These are phyloP conservation scores for Holtermannia corniformis DNA, from an alignment of 768 basidiomycete species.

Conservation along the genomic window DNA sequence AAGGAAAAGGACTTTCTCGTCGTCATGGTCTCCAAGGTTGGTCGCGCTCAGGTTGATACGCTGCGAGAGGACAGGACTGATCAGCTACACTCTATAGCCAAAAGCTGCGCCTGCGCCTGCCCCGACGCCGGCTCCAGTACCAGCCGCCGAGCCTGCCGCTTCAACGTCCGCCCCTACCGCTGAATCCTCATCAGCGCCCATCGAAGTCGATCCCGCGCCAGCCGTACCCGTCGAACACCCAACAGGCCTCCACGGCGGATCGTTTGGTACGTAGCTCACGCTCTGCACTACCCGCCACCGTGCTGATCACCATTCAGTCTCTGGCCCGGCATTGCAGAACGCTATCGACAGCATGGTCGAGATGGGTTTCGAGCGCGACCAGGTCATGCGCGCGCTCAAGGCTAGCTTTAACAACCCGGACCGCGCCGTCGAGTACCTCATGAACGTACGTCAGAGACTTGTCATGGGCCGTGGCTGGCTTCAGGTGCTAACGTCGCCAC, in stretches of 20 bases:
- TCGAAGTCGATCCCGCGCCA: conserved; percentile 42
- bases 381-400: conserved; percentile 72
- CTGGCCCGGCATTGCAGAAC: conserved; percentile 63
- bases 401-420: conserved; percentile 98
- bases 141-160: conserved; percentile 38
- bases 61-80: conserved; percentile 12
- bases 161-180: conserved; percentile 35
- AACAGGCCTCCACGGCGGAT: conserved; percentile 19
- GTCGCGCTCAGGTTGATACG: conserved; percentile 18
- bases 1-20: conserved; percentile 99
- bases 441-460: conserved; percentile 74
- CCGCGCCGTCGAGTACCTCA: conserved; percentile 93
- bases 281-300: not conserved
- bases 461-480: not conserved
- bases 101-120: conserved; percentile 40
- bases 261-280: conserved; percentile 22
- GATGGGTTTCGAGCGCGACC: conserved; percentile 86
- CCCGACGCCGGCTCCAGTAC: conserved; percentile 34
- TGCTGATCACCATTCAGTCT: conserved; percentile 42
- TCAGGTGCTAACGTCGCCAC: not conserved
- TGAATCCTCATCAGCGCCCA: conserved; percentile 33
- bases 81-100: conserved; percentile 26
- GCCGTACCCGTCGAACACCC: conserved; percentile 31
- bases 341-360: conserved; percentile 76
- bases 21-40: conserved; percentile 95